These are phyloP conservation scores for Piper betle DNA, from an alignment of 164 flowering plant species.

Conservation along the genomic window DNA sequence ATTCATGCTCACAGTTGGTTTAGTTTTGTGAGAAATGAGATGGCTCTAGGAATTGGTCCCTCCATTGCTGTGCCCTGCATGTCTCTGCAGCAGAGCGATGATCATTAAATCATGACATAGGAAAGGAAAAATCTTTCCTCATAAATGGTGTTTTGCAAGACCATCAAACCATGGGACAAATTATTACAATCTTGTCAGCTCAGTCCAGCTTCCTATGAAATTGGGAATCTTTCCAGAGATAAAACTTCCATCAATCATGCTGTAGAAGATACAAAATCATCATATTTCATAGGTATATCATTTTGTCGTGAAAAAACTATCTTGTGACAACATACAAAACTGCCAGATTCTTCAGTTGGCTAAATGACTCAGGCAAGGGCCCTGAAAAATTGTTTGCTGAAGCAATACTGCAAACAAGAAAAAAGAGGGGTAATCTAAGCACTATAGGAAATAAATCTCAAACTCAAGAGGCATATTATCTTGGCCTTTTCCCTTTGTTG, in stretches of 20 bases:
- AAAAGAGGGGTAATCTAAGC: neutral
- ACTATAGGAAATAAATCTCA: neutral
- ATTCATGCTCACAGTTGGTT: slow-evolving; percentile 34
- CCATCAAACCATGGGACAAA: neutral
- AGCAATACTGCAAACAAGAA: slow-evolving; percentile 23
- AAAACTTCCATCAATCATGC: slow-evolving; percentile 66
- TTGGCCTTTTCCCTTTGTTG: neutral
- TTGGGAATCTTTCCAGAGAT: slow-evolving; percentile 73
- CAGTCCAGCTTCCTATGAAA: slow-evolving; percentile 72
- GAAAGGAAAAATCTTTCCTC: neutral
- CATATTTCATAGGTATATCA: neutral
- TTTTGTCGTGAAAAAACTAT: neutral
- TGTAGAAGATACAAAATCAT: slow-evolving; percentile 23
- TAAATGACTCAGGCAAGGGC: slow-evolving; percentile 34
- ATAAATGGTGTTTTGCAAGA: neutral
- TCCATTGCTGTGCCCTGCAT: slow-evolving; percentile 75
- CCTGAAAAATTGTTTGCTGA: slow-evolving; percentile 53
- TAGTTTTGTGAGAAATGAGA: slow-evolving; percentile 40
- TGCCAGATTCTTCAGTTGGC: slow-evolving; percentile 34
- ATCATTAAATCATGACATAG: neutral
- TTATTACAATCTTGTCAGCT: slow-evolving; percentile 45
- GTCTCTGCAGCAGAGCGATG: slow-evolving; percentile 28
- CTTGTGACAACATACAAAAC: slow-evolving; percentile 39
- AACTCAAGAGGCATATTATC: no score
- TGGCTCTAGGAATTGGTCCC: slow-evolving; percentile 65